phyloP scores from a whole-genome alignment of 495 filamentous ascomycete species.

The Cercophora newfieldiana region DNA sequence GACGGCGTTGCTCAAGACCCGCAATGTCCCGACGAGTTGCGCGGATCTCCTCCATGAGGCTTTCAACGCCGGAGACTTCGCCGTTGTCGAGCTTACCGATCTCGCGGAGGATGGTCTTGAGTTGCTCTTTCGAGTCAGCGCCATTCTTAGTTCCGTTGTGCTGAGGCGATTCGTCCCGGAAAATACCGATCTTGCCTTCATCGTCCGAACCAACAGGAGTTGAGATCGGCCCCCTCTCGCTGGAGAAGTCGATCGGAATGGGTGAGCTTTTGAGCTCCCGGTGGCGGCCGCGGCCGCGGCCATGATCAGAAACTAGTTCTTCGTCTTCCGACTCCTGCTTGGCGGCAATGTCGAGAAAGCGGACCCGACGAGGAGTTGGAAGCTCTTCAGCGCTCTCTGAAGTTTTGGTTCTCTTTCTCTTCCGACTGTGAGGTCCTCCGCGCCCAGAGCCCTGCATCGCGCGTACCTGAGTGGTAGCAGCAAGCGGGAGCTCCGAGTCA shows the following conservation, averaged over 20 bases:
- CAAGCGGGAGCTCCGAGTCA: neutral
- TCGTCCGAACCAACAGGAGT: neutral
- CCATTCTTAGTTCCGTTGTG: neutral
- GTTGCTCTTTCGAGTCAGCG: neutral
- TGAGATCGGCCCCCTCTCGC: neutral
- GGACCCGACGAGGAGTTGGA: neutral
- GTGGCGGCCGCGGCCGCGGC: neutral
- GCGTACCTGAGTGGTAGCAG: neutral
- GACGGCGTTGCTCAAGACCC: constrained; percentile 12
- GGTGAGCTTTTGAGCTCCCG: neutral
- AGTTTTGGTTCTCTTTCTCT: neutral
- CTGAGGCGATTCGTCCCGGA: neutral
- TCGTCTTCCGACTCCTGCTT: neutral
- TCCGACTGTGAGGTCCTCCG: neutral
- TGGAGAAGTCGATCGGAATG: neutral
- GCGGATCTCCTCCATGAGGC: neutral
- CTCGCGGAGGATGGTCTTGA: neutral
- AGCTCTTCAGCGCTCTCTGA: neutral
- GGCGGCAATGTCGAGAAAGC: neutral
- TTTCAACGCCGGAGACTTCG: neutral
- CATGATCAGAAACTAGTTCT: neutral
- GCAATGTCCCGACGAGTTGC: constrained; percentile 12
- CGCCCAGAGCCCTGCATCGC: too few species aligned
- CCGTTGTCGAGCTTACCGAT: neutral
- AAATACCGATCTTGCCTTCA: neutral